Evolutionary conservation across 75 land plant species (phyloP).

Genomic region (Pseudotsuga menziesii): DNA sequence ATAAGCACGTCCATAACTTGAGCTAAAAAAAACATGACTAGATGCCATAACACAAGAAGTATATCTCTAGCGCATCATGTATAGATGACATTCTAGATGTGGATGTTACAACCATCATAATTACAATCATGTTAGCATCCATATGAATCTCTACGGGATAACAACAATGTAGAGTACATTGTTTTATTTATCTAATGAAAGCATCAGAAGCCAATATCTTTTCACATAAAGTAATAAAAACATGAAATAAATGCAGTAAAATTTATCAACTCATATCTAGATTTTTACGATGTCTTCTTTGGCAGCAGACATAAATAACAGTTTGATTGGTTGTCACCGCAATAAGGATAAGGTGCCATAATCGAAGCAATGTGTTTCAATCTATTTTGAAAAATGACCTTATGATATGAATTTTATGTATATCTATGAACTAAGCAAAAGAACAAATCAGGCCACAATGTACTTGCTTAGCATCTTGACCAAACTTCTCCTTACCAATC

Average conservation of each 20-base stretch:
- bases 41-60: neutral
- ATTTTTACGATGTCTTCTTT: no score
- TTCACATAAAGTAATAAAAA: no score
- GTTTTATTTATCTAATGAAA: no score
- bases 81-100: neutral
- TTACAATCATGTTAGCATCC: neutral
- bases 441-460: neutral
- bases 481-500: conserved; percentile 21
- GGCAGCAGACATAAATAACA: no score
- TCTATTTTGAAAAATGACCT: no score
- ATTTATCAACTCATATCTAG: no score
- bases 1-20: conserved; percentile 33
- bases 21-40: conserved; percentile 1
- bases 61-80: neutral
- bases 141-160: neutral
- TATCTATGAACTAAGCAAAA: neutral
- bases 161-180: neutral
- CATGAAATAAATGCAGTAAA: no score
- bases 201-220: no score
- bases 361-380: no score
- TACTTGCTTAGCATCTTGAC: conserved; percentile 18
- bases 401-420: neutral
- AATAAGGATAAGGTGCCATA: no score
- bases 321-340: no score
- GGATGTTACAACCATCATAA: neutral